These are phyloP conservation scores for Suillus cothurnatus DNA, from an alignment of 768 basidiomycete genomes.

Conservation along the genomic window DNA sequence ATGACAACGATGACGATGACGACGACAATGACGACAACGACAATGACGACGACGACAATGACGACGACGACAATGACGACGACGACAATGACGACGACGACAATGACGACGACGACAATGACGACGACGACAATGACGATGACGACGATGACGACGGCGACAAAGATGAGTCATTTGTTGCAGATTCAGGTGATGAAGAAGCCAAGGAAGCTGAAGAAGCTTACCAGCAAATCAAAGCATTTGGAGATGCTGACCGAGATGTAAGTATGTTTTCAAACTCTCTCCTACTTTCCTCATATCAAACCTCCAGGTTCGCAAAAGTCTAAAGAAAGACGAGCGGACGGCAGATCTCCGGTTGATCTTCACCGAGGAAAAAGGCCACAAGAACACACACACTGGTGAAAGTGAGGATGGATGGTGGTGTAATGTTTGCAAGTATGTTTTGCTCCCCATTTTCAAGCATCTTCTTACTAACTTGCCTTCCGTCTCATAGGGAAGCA, in stretches of 20 bases:
- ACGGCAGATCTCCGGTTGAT: background rate
- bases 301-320: background rate
- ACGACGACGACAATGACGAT: too few relatives aligned
- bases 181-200: background rate
- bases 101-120: background rate
- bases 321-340: background rate
- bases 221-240: conserved; percentile 1
- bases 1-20: background rate
- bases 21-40: background rate
- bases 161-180: background rate
- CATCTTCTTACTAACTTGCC: background rate
- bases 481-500: background rate
- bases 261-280: background rate
- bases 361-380: background rate
- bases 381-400: background rate
- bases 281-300: background rate
- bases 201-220: conserved; percentile 1
- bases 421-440: background rate
- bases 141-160: background rate
- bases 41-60: background rate
- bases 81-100: background rate
- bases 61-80: background rate
- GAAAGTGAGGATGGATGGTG: background rate
- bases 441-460: background rate
- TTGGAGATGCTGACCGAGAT: background rate